Percentiles rank a stretch among this genome's conserved stretches.
phyloP scores from a whole-genome alignment of 2,329 filamentous ascomycete genomes.

The Apiospora arundinis region DNA sequence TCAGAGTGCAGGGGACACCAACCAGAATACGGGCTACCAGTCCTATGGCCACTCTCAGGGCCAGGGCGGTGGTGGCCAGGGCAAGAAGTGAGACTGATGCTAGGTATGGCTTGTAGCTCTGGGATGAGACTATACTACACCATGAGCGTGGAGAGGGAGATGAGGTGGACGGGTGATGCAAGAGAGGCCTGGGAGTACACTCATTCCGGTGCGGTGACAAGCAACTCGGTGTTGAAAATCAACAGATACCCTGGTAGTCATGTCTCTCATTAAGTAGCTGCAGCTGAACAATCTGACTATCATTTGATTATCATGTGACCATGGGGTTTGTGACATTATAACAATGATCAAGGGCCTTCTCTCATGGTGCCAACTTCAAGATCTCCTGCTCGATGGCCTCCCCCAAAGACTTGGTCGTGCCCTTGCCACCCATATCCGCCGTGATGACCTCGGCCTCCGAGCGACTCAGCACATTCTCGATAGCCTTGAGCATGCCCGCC shows the following conservation, averaged over 20 bases:
- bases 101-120: rapidly evolving
- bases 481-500: constrained; percentile 43
- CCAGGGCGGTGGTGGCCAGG: not conserved
- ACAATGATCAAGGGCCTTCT: no score
- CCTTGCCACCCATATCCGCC: constrained; percentile 63
- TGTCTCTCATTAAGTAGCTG: not conserved
- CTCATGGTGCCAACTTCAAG: not conserved
- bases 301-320: no score
- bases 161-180: not conserved
- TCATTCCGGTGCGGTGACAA: not conserved
- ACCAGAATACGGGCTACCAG: not conserved
- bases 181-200: not conserved
- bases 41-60: constrained; percentile 3
- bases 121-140: not conserved
- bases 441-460: constrained; percentile 61
- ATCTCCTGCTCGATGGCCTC: constrained; percentile 51
- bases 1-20: not conserved
- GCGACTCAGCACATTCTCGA: constrained; percentile 38
- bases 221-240: not conserved
- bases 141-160: not conserved
- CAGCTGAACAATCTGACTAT: no score
- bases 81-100: not conserved
- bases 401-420: constrained; percentile 63
- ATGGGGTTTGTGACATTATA: no score
- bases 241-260: not conserved